A percentile compares a stretch with the other conserved stretches of the same genome.
Conservation (phyloP, 2,329 filamentous ascomycete species). For the Cladophialophora chaetospira region DNA sequence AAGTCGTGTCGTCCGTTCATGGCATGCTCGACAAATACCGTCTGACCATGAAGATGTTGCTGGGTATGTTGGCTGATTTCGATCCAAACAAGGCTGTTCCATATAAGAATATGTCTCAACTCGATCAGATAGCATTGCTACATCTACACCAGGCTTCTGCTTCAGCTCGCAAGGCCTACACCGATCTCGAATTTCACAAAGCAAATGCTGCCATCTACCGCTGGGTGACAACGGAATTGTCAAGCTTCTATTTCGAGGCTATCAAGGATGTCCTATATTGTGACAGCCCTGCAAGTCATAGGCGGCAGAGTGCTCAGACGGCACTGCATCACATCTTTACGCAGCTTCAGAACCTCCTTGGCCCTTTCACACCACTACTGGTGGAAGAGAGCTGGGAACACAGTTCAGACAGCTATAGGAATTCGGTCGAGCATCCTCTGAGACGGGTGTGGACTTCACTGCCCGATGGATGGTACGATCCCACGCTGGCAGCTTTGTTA, state of each 20-base stretch:
- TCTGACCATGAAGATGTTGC: conserved; percentile 84
- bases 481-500: conserved; percentile 28
- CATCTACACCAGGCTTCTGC: conserved; percentile 69
- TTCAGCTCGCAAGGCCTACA: conserved; percentile 66
- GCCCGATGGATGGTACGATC: conserved; percentile 37
- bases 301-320: conserved; percentile 59
- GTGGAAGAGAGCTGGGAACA: conserved; percentile 88
- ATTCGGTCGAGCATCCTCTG: conserved; percentile 50
- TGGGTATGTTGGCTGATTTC: conserved; percentile 69
- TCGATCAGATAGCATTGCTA: conserved; percentile 75
- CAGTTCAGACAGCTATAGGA: conserved; percentile 65
- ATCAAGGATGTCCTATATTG: conserved; percentile 93
- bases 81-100: conserved; percentile 44
- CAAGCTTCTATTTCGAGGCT: conserved; percentile 90
- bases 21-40: conserved; percentile 81
- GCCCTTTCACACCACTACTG: conserved; percentile 77
- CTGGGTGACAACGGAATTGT: conserved; percentile 81
- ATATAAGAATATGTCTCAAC: conserved; percentile 42
- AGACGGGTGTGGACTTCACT: conserved; percentile 41
- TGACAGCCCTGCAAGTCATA: conserved; percentile 65
- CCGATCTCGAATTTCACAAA: conserved; percentile 79
- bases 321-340: conserved; percentile 65
- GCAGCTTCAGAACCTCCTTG: conserved; percentile 75
- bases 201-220: conserved; percentile 72
- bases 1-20: conserved; percentile 75